A percentile compares a stretch with the other conserved stretches of the same genome.
Conservation (phyloP, 352 stramenopile species). For the Phytophthora fragariaefolia region DNA sequence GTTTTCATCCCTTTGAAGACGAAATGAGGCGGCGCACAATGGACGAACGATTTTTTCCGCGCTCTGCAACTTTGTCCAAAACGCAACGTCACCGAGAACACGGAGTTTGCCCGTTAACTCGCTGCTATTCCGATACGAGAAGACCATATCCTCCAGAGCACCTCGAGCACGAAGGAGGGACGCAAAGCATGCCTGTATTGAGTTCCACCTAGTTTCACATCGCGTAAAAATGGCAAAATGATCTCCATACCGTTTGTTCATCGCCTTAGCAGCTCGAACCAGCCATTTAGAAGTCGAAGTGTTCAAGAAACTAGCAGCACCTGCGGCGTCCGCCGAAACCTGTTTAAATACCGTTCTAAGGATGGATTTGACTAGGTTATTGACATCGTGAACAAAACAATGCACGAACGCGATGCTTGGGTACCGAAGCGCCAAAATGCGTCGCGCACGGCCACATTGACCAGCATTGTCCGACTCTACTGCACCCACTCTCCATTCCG, state of each 20-base stretch:
- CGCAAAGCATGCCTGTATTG: slow-evolving; percentile 18
- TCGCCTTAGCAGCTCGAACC: slow-evolving; percentile 5
- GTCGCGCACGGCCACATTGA: slow-evolving; percentile 15
- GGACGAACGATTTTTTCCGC: slow-evolving; percentile 5
- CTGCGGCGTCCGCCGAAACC: too few relatives aligned
- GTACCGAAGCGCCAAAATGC: slow-evolving; percentile 22
- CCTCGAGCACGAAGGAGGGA: slow-evolving; percentile 9
- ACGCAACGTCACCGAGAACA: background rate
- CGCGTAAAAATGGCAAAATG: slow-evolving; percentile 14
- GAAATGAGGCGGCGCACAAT: slow-evolving; percentile 6
- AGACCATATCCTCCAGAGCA: slow-evolving; percentile 15
- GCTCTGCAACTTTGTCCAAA: slow-evolving; percentile 8
- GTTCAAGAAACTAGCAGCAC: slow-evolving; percentile 13
- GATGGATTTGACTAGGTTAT: slow-evolving; percentile 28
- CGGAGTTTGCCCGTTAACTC: background rate
- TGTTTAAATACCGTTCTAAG: slow-evolving; percentile 5
- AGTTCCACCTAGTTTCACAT: slow-evolving; percentile 23
- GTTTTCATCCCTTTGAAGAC: slow-evolving; percentile 18
- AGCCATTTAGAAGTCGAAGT: slow-evolving; percentile 28
- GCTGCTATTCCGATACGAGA: slow-evolving; percentile 9
- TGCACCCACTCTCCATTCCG: slow-evolving; percentile 9
- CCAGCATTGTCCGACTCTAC: slow-evolving; percentile 24
- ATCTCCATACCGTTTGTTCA: slow-evolving; percentile 11
- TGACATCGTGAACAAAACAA: slow-evolving; percentile 27
- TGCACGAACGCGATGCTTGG: slow-evolving; percentile 17